A percentile compares a stretch with the other conserved stretches of the same genome.
Conservation (phyloP, 2,329 filamentous ascomycete species). For the Cercospora brassicicola region DNA sequence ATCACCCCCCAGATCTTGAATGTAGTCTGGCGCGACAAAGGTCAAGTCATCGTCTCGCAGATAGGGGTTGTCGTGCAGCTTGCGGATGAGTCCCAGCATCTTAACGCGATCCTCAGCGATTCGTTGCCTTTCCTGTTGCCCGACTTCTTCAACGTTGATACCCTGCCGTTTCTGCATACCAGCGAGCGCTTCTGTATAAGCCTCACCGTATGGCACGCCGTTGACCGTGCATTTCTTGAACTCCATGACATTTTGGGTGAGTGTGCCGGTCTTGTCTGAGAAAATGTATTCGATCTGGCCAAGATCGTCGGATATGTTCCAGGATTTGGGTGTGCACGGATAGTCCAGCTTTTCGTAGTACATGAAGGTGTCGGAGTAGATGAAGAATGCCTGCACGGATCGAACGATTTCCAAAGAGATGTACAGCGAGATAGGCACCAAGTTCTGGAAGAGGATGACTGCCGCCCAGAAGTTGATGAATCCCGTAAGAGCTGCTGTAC, state of each 20-base stretch:
- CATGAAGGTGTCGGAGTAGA: constrained; percentile 94
- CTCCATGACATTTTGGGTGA: constrained; percentile 95
- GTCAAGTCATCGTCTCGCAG: constrained; percentile 86
- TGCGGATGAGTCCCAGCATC: constrained; percentile 71
- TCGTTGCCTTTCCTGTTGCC: constrained; percentile 67
- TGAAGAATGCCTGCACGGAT: constrained; percentile 91
- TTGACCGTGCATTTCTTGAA: constrained; percentile 99
- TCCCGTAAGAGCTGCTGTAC: constrained; percentile 72
- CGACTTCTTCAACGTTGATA: constrained; percentile 80
- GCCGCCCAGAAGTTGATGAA: constrained; percentile 97
- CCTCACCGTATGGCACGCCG: constrained; percentile 93
- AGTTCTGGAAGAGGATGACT: constrained; percentile 94
- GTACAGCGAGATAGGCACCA: constrained; percentile 97
- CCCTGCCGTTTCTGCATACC: constrained; percentile 93
- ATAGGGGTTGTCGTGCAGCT: constrained; percentile 84
- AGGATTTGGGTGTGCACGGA: constrained; percentile 93
- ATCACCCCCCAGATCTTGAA: constrained; percentile 76
- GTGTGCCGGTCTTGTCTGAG: constrained; percentile 86
- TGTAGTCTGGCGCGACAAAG: constrained; percentile 87
- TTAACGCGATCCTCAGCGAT: constrained; percentile 74
- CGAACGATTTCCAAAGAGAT: constrained; percentile 96
- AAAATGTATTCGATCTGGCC: constrained; percentile 99
- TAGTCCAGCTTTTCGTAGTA: constrained; percentile 95
- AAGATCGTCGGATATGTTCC: constrained; percentile 98
- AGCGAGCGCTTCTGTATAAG: constrained; percentile 93